Conservation (phyloP, 257 asterid genomes). For the Coffea canephora region DNA sequence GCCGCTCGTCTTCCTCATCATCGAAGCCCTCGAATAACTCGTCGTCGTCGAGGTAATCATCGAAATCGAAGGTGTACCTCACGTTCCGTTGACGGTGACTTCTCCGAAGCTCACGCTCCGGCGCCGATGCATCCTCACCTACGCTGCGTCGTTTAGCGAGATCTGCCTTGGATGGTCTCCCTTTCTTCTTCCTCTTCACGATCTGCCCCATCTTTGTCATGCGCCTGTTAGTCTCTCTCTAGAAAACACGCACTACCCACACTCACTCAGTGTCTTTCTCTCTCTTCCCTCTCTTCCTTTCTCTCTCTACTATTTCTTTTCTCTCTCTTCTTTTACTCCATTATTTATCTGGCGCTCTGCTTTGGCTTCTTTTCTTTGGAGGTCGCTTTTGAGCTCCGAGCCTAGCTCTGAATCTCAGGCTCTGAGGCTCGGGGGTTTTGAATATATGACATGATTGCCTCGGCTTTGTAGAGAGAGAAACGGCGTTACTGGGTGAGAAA, state of each 20-base stretch:
- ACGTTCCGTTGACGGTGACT: conserved; percentile 88
- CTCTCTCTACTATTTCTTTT: conserved; percentile 29
- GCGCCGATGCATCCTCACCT: conserved; percentile 23
- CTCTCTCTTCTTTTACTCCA: conserved; percentile 71
- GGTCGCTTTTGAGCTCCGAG: conserved; percentile 35
- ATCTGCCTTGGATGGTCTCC: conserved; percentile 84
- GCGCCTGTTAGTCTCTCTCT: conserved; percentile 42
- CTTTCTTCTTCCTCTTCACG: conserved; percentile 90
- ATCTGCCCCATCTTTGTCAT: conserved; percentile 77
- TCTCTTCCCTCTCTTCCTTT: conserved; percentile 31
- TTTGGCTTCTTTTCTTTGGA: conserved; percentile 33
- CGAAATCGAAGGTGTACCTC: conserved; percentile 85
- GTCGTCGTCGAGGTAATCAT: conserved; percentile 92
- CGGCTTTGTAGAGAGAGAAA: conserved; percentile 18
- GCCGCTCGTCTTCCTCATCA: conserved; percentile 59
- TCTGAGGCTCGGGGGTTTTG: conserved; percentile 25
- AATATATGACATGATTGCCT: conserved; percentile 12
- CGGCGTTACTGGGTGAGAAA: conserved; percentile 35
- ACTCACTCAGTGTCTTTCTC: conserved; percentile 24
- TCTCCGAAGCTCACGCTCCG: conserved; percentile 69
- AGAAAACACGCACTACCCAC: conserved; percentile 11
- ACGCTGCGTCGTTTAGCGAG: conserved; percentile 34
- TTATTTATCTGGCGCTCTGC: conserved; percentile 41
- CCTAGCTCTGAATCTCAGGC: conserved; percentile 46
- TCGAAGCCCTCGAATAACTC: conserved; percentile 52